Percentiles rank a stretch among this genome's conserved stretches.
Evolutionary conservation across 139 green algal genomes (phyloP).

Genomic region (Chloropicon primus): DNA sequence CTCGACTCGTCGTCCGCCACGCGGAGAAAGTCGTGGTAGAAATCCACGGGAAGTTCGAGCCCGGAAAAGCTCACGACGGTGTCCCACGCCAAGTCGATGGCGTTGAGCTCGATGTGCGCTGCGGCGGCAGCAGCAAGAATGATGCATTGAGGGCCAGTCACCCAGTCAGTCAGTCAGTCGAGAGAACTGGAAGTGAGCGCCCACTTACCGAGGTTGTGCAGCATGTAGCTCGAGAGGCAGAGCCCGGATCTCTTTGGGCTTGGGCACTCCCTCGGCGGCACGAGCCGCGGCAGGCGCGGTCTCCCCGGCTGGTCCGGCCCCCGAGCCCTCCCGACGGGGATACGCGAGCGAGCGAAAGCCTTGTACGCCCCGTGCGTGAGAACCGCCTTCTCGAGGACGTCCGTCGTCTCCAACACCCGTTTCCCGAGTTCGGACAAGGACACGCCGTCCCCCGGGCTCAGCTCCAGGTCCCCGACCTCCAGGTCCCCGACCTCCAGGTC

Average conservation of each 20-base stretch:
- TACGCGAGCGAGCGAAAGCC: neutral
- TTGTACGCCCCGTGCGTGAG: conserved; percentile 12
- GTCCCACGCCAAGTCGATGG: conserved; percentile 77
- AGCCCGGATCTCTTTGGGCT: conserved; percentile 11
- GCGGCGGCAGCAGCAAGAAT: no score
- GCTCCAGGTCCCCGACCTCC: no score
- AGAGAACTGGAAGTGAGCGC: no score
- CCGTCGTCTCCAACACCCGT: conserved; percentile 5
- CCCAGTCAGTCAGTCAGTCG: no score
- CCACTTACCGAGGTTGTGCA: conserved; percentile 70
- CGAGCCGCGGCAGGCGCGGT: conserved; percentile 6
- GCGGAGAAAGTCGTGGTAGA: conserved; percentile 66
- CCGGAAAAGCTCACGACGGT: conserved; percentile 51
- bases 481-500: neutral
- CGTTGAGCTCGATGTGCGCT: conserved; percentile 70
- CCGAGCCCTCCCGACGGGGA: neutral
- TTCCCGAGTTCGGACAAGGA: neutral
- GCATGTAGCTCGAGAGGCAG: conserved; percentile 11
- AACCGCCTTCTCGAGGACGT: conserved; percentile 5
- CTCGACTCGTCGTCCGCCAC: conserved; percentile 68
- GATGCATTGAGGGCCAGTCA: no score
- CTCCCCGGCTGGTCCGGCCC: conserved; percentile 3
- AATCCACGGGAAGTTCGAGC: conserved; percentile 24
- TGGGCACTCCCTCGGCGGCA: conserved; percentile 6
- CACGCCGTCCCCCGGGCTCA: no score